Conservation (phyloP, 306 rosid species). For the Trifolium repens region DNA sequence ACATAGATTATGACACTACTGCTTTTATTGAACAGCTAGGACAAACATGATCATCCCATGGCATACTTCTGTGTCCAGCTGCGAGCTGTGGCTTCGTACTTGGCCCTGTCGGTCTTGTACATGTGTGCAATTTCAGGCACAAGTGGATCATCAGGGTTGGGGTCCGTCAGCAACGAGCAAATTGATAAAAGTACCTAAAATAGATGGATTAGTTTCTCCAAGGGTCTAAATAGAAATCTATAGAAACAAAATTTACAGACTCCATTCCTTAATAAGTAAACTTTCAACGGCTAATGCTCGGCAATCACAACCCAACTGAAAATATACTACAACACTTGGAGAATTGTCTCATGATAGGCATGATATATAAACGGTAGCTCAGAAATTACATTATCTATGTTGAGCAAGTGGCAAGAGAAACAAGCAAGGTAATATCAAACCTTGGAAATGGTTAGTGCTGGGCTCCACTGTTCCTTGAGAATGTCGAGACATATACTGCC, state of each 20-base stretch:
- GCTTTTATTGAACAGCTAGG: slow-evolving; percentile 37
- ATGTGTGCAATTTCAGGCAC: slow-evolving; percentile 92
- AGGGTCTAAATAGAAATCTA: background rate
- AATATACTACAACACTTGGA: background rate
- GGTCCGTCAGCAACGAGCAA: slow-evolving; percentile 84
- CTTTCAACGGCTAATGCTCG: background rate
- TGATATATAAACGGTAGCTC: too few species aligned
- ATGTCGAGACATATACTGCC: slow-evolving; percentile 94
- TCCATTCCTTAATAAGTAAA: background rate
- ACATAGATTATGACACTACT: slow-evolving; percentile 48
- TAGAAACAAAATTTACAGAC: background rate
- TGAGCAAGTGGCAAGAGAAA: slow-evolving; percentile 12
- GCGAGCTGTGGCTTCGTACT: slow-evolving; percentile 87
- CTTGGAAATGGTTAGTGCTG: slow-evolving; percentile 92
- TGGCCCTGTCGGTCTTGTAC: slow-evolving; percentile 83
- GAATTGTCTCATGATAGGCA: too few species aligned
- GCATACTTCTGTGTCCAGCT: slow-evolving; percentile 95
- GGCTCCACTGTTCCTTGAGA: slow-evolving; percentile 97
- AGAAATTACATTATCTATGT: too few species aligned
- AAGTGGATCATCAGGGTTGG: slow-evolving; percentile 87
- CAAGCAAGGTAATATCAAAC: slow-evolving; percentile 46
- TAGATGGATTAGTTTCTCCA: background rate
- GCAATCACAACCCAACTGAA: background rate
- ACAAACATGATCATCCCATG: slow-evolving; percentile 61
- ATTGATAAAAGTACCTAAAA: slow-evolving; percentile 78